These are phyloP conservation scores for Saposhnikovia divaricata DNA, from an alignment of 129 eudicot species.

Conservation along the genomic window DNA sequence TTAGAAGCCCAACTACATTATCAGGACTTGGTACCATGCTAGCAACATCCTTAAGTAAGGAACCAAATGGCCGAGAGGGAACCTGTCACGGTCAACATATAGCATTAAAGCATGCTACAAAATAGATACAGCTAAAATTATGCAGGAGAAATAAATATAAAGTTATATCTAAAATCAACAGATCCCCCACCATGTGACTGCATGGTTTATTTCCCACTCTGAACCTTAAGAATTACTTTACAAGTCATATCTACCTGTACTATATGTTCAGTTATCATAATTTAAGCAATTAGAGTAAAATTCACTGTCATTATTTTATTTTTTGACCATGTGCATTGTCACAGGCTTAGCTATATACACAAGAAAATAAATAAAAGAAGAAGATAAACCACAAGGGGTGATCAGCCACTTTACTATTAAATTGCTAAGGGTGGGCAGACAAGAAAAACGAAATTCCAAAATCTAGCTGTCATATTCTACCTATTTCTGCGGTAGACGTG, in stretches of 20 bases:
- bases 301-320: neutral
- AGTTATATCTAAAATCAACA: neutral
- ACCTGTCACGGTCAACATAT: slow-evolving; percentile 45
- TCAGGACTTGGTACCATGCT: slow-evolving; percentile 59
- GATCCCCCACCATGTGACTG: neutral
- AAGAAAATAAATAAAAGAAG: neutral
- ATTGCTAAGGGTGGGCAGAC: neutral
- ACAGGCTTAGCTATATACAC: neutral
- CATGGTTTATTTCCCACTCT: neutral
- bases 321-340: neutral
- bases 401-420: neutral
- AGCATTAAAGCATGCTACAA: slow-evolving; percentile 15
- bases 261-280: neutral
- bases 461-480: neutral
- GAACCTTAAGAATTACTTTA: neutral
- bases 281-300: neutral
- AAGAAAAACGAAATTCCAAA: neutral
- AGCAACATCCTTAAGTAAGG: slow-evolving; percentile 83
- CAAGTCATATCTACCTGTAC: neutral
- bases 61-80: slow-evolving; percentile 71
- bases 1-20: slow-evolving; percentile 73
- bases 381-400: neutral
- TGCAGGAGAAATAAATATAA: neutral
- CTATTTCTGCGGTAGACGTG: neutral
- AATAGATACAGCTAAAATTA: slow-evolving; percentile 3